Base-by-base conservation (phyloP, 768 basidiomycete genomes). In the Mrakia frigida region DNA sequence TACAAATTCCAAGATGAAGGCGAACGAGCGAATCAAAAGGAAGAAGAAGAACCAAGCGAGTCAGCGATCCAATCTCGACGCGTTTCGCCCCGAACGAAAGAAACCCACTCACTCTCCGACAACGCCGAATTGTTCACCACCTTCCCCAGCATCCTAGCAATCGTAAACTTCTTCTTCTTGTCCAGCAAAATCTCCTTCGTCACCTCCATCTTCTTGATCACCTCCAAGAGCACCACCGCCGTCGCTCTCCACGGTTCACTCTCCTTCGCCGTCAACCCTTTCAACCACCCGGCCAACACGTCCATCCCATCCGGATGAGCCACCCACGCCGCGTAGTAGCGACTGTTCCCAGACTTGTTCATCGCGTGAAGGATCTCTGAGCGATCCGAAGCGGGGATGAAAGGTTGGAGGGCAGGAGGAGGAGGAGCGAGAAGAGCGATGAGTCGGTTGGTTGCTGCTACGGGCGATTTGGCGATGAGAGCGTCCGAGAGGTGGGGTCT, bases 121-220 rank as follows among this genome's bases (percentile, higher is more conserved):
- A 63, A 18, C 61, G 28, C 31, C 61, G 7, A 5, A 37, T 37
- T 63, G 33, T 25, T 25, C 5, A 18, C 61, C n/a, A 63, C 18
- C 61, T 33, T 33, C 9, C 10, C 9, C 31, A 33, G 2, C 10
- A 28, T 14, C 61, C 31, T 63, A 1, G 33, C 28, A 18, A 25
- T 33, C 41, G 37, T 28, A 21, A 69, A 84, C 85, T 21, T 33
- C 82, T 88, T 90, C 23, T 86, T 86, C 88, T 92, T 91, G 59
- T 87, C 87, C 83, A 90, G 91, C 79, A 94, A 87, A 7, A 63
- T 33, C 61, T 31, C 31, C 35, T 31, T 35, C 16, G 61, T 33
- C 4, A 63, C 18, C 28, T 63, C 61, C n/a, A 63, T 31, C 61
- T 63, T 63, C 35, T 16, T 21, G 14, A 63, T 31, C 6, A 63